A percentile compares a stretch with the other conserved stretches of the same genome.
Conservation (phyloP, 2,329 filamentous ascomycete genomes). For the Tolypocladium tropicale region DNA sequence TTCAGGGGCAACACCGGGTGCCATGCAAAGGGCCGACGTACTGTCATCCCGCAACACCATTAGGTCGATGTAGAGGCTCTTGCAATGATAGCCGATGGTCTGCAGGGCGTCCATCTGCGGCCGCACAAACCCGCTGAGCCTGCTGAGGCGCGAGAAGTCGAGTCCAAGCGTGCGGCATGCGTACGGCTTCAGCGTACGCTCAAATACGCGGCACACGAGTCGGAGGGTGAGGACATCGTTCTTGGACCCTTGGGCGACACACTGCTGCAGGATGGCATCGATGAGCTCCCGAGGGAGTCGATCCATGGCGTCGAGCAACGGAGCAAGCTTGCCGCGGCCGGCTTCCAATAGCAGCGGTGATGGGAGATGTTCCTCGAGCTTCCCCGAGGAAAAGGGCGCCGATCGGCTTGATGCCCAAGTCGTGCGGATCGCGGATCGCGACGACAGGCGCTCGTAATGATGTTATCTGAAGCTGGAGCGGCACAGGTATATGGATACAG, state of each 20-base stretch:
- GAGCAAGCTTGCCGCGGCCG: not conserved
- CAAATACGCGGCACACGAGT: constrained; percentile 38
- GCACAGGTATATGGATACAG: too few relatives aligned
- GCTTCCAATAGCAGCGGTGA: not conserved
- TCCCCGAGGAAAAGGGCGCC: not conserved
- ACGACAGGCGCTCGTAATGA: not conserved
- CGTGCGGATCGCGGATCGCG: not conserved
- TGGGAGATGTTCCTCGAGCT: not conserved
- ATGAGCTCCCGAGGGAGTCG: constrained; percentile 37
- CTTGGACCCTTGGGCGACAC: constrained; percentile 30
- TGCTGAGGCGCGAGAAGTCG: constrained; percentile 38
- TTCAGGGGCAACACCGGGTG: too few relatives aligned
- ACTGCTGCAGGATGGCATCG: constrained; percentile 32
- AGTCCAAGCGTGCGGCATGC: constrained; percentile 37
- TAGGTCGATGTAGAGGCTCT: constrained; percentile 39
- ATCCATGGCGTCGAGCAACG: constrained; percentile 24
- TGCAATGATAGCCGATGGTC: constrained; percentile 35
- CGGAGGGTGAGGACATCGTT: constrained; percentile 34
- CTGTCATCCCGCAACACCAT: constrained; percentile 42
- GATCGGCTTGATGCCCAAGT: not conserved
- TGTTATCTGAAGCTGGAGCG: not conserved
- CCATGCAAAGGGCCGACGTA: too few relatives aligned
- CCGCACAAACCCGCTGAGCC: constrained; percentile 18
- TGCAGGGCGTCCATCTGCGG: constrained; percentile 30
- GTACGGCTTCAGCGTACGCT: constrained; percentile 33